These are phyloP conservation scores for Leptomonas pyrrhocoris DNA, from an alignment of 208 protist species.

Conservation along the genomic window DNA sequence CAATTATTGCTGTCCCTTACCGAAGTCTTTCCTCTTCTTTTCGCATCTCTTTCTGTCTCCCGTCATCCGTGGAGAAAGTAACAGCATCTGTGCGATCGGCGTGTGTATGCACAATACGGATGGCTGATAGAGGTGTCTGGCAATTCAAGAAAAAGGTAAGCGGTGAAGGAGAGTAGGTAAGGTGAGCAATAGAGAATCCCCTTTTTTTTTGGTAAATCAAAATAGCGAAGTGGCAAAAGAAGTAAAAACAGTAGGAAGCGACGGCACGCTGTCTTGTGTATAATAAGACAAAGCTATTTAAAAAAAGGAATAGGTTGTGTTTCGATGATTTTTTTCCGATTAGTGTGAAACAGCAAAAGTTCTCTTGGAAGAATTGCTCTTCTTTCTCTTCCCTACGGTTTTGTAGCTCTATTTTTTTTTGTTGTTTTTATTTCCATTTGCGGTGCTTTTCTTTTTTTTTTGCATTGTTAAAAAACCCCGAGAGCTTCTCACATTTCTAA, in stretches of 20 bases:
- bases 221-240: not conserved
- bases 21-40: not conserved
- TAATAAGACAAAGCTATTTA: not conserved
- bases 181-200: not conserved
- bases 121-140: not conserved
- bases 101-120: too few species aligned
- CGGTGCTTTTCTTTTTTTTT: conserved; percentile 14
- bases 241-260: not conserved
- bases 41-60: not conserved
- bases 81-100: too few species aligned
- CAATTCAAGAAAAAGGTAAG: not conserved
- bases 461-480: not conserved
- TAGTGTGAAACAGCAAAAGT: too few species aligned
- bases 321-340: too few species aligned
- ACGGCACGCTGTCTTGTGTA: not conserved
- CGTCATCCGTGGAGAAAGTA: too few species aligned
- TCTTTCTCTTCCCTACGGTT: too few species aligned
- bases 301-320: too few species aligned
- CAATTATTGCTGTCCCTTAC: too few species aligned
- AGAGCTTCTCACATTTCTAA: too few species aligned
- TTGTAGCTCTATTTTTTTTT: not conserved
- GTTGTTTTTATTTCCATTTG: not conserved
- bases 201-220: too few species aligned
- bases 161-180: not conserved
- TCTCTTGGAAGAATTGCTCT: too few species aligned